A percentile compares a stretch with the other conserved stretches of the same genome.
phyloP scores from a whole-genome alignment of 805 yeast genomes.

The Kodamaea hsintzibuensis region DNA sequence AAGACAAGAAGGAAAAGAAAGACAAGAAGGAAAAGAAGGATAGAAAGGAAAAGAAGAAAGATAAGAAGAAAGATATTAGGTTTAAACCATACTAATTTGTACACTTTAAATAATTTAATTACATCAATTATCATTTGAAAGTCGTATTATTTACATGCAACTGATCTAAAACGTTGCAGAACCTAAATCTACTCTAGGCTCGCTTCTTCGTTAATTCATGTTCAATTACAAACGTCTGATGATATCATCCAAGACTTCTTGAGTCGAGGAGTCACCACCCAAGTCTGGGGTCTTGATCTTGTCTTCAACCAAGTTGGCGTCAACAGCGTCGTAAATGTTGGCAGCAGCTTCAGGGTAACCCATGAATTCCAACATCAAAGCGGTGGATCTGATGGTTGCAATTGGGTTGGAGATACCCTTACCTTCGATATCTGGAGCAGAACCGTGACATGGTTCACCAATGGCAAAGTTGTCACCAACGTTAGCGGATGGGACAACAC shows the following conservation, averaged over 20 bases:
- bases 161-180: background rate
- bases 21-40: conserved; percentile 29
- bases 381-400: conserved; percentile 97
- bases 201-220: background rate
- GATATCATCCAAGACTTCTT: conserved; percentile 84
- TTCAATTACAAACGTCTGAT: conserved; percentile 46
- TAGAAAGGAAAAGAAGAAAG: conserved; percentile 37
- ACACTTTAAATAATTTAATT: too few species aligned
- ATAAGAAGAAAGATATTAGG: conserved; percentile 44
- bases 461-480: conserved; percentile 95
- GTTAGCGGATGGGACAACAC: conserved; percentile 97
- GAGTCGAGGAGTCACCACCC: conserved; percentile 88
- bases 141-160: background rate
- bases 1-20: conserved; percentile 26
- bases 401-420: conserved; percentile 93
- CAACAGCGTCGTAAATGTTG: conserved; percentile 90
- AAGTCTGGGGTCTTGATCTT: conserved; percentile 86
- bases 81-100: conserved; percentile 54
- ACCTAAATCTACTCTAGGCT: background rate
- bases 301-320: conserved; percentile 84
- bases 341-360: conserved; percentile 90
- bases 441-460: conserved; percentile 99
- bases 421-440: conserved; percentile 98
- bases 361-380: conserved; percentile 95
- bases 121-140: background rate